These are phyloP conservation scores for Lactifluus subvellereus DNA, from an alignment of 768 basidiomycete genomes.

Conservation along the genomic window DNA sequence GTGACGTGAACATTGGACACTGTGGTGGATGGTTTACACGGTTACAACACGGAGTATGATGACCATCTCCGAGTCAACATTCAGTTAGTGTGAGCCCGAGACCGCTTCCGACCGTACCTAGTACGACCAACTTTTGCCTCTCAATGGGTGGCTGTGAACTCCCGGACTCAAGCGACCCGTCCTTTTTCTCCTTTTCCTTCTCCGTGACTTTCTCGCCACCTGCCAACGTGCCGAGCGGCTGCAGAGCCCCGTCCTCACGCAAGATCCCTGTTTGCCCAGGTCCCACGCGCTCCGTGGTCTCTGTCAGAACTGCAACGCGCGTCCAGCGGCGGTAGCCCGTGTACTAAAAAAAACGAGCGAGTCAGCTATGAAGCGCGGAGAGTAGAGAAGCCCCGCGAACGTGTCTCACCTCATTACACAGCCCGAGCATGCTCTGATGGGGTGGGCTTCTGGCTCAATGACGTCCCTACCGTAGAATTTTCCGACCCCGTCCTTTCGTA, in stretches of 20 bases:
- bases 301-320: slow-evolving; percentile 70
- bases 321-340: slow-evolving; percentile 86
- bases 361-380: neutral
- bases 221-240: slow-evolving; percentile 1
- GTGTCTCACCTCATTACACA: too few species aligned
- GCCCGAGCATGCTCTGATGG: too few species aligned
- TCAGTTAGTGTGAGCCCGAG: slow-evolving; percentile 7
- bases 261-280: slow-evolving; percentile 30
- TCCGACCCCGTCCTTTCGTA: too few species aligned
- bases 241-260: slow-evolving; percentile 21
- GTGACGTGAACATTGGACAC: too few species aligned
- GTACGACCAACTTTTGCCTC: neutral
- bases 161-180: neutral
- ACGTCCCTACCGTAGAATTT: too few species aligned
- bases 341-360: slow-evolving; percentile 45
- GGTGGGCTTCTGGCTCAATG: too few species aligned
- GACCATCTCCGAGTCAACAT: neutral
- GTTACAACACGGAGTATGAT: neutral
- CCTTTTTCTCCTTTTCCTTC: slow-evolving; percentile 2
- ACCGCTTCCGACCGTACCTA: slow-evolving; percentile 16
- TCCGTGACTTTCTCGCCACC: neutral
- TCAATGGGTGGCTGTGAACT: neutral
- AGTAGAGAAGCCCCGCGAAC: neutral
- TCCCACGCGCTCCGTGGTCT: slow-evolving; percentile 56
- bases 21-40: neutral